phyloP scores from a whole-genome alignment of 2,329 filamentous ascomycete genomes.

The Pseudopithomyces maydicus region DNA sequence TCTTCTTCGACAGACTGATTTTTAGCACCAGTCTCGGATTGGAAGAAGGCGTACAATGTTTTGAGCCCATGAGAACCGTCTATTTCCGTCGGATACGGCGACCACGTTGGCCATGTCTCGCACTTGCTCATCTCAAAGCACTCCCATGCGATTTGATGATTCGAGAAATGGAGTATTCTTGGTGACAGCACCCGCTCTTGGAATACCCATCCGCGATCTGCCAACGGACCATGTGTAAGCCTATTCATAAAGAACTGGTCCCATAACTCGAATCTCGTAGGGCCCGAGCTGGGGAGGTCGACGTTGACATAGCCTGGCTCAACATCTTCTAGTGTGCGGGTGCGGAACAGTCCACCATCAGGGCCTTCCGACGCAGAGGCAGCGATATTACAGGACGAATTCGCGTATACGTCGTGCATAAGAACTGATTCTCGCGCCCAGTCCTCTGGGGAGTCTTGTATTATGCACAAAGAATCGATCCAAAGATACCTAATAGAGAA shows the following conservation, averaged over 20 bases:
- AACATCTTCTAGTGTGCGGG: neutral
- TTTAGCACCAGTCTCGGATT: neutral
- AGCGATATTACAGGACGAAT: conserved; percentile 1
- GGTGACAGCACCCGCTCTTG: conserved; percentile 16
- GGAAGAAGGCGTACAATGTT: neutral
- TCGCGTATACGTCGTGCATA: conserved; percentile 5
- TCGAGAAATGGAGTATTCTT: conserved; percentile 12
- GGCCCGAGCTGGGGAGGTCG: neutral
- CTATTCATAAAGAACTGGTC: conserved; percentile 2
- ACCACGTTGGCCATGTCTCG: neutral
- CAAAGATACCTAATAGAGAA: conserved; percentile 8
- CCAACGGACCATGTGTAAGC: neutral
- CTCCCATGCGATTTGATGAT: conserved; percentile 9
- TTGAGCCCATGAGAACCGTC: neutral
- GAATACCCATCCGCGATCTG: conserved; percentile 13
- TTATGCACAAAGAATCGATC: conserved; percentile 9
- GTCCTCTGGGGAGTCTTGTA: conserved; percentile 8
- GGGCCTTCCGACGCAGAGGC: neutral
- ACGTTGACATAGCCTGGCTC: neutral
- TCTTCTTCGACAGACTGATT: no score
- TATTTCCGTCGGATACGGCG: neutral
- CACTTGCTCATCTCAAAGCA: conserved; percentile 16
- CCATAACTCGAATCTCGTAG: neutral
- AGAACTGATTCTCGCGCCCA: neutral
- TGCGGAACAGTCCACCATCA: neutral